Evolutionary conservation across 176 grass and related monocot genomes (phyloP).

Genomic region (Ananas comosus): DNA sequence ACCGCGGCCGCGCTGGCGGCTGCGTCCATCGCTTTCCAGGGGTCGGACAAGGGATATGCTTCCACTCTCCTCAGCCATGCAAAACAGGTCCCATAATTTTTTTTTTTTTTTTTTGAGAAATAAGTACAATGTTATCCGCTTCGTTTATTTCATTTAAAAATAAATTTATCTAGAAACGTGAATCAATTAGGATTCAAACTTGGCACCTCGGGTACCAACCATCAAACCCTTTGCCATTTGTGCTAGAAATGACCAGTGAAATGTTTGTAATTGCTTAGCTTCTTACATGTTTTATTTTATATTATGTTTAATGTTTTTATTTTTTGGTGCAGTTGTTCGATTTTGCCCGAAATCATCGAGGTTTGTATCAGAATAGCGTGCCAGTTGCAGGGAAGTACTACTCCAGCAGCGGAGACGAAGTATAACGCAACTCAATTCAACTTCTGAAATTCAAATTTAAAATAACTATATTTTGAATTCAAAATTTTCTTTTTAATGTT

Average conservation of each 20-base stretch:
- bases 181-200: too few species aligned
- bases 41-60: slow-evolving; percentile 7
- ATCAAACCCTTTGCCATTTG: too few species aligned
- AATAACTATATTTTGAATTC: too few species aligned
- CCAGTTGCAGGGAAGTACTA: slow-evolving; percentile 35
- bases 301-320: background rate
- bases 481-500: too few species aligned
- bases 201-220: too few species aligned
- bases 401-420: slow-evolving; percentile 57
- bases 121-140: too few species aligned
- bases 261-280: too few species aligned
- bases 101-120: too few species aligned
- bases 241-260: background rate
- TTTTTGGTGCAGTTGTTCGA: slow-evolving; percentile 41
- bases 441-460: too few species aligned
- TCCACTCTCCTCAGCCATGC: slow-evolving; percentile 42
- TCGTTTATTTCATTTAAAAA: too few species aligned
- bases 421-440: slow-evolving; percentile 6
- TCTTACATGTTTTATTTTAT: too few species aligned
- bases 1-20: slow-evolving; percentile 56
- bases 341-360: slow-evolving; percentile 50
- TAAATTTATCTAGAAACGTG: too few species aligned
- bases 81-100: slow-evolving; percentile 26
- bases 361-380: slow-evolving; percentile 60
- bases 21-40: slow-evolving; percentile 34